These are phyloP conservation scores for Saccharomycopsis vini DNA, from an alignment of 805 yeast genomes.

Conservation along the genomic window DNA sequence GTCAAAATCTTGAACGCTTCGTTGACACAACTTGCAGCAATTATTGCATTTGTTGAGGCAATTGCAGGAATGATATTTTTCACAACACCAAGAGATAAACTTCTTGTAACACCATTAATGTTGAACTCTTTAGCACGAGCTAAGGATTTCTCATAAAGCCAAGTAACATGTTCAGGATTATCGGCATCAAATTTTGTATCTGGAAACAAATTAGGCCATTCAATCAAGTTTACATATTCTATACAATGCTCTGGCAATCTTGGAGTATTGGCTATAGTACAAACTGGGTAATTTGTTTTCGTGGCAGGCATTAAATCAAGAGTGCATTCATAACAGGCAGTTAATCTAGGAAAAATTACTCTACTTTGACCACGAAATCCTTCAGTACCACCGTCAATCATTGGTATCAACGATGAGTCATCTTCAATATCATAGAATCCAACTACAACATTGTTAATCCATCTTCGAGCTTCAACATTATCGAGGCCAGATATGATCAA, in stretches of 20 bases:
- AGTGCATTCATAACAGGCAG: conserved; percentile 92
- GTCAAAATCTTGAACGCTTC: conserved; percentile 78
- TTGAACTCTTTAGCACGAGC: conserved; percentile 54
- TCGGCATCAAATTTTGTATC: conserved; percentile 57
- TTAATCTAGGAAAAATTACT: conserved; percentile 73
- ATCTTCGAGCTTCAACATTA: conserved; percentile 80
- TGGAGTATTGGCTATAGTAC: conserved; percentile 94
- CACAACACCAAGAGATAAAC: conserved; percentile 75
- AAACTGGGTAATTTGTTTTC: conserved; percentile 64
- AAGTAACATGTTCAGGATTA: conserved; percentile 50
- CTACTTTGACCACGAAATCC: conserved; percentile 90
- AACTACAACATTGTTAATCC: conserved; percentile 70
- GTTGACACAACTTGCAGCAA: conserved; percentile 83
- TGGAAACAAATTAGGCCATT: conserved; percentile 53
- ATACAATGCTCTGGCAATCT: conserved; percentile 89
- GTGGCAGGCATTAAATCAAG: conserved; percentile 59
- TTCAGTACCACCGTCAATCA: conserved; percentile 94
- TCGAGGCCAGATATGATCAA: conserved; percentile 83
- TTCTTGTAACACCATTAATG: conserved; percentile 68
- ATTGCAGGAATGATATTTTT: conserved; percentile 90
- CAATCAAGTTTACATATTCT: conserved; percentile 75
- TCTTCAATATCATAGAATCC: conserved; percentile 48
- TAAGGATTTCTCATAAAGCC: conserved; percentile 48
- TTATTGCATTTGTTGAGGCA: conserved; percentile 86
- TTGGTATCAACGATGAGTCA: conserved; percentile 40